These are phyloP conservation scores for Calonectria montana DNA, from an alignment of 2,329 filamentous ascomycete genomes.

Conservation along the genomic window DNA sequence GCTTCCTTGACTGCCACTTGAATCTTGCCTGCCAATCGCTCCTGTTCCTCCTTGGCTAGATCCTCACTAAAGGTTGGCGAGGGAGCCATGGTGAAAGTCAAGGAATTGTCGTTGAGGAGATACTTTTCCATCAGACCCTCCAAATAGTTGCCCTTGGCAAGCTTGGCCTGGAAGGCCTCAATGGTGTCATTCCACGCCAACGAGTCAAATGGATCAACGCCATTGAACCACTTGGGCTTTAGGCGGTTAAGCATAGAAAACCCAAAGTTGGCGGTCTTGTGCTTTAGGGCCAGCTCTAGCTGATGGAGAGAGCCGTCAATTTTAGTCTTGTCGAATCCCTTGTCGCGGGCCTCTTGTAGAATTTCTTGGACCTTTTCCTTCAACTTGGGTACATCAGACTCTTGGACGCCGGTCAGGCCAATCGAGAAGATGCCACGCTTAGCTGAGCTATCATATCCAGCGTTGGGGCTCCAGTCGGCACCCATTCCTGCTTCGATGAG, in stretches of 20 bases:
- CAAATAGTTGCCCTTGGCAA: conserved; percentile 82
- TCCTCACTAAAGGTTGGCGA: conserved; percentile 80
- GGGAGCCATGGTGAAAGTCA: conserved; percentile 96
- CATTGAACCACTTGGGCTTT: conserved; percentile 95
- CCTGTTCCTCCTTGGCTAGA: conserved; percentile 80
- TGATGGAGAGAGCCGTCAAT: conserved; percentile 95
- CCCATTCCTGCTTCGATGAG: conserved; percentile 91
- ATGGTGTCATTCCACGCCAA: conserved; percentile 94
- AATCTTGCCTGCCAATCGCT: conserved; percentile 81
- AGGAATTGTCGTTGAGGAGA: conserved; percentile 83
- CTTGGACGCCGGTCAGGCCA: conserved; percentile 88
- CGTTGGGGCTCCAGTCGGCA: conserved; percentile 94
- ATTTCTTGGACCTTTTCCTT: conserved; percentile 80
- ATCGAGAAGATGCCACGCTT: conserved; percentile 88
- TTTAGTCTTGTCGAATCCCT: conserved; percentile 89
- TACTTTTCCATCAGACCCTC: conserved; percentile 91
- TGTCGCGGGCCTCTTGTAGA: conserved; percentile 74
- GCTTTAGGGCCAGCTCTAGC: conserved; percentile 90
- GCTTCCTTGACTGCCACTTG: conserved; percentile 74
- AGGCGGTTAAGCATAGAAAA: conserved; percentile 90
- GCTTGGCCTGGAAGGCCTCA: conserved; percentile 80
- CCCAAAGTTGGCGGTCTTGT: conserved; percentile 96
- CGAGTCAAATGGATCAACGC: conserved; percentile 90
- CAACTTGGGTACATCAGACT: conserved; percentile 81
- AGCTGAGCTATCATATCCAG: conserved; percentile 86